Evolutionary conservation across 148 eudicot genomes (phyloP).

Genomic region (Rhododendron griersonianum): DNA sequence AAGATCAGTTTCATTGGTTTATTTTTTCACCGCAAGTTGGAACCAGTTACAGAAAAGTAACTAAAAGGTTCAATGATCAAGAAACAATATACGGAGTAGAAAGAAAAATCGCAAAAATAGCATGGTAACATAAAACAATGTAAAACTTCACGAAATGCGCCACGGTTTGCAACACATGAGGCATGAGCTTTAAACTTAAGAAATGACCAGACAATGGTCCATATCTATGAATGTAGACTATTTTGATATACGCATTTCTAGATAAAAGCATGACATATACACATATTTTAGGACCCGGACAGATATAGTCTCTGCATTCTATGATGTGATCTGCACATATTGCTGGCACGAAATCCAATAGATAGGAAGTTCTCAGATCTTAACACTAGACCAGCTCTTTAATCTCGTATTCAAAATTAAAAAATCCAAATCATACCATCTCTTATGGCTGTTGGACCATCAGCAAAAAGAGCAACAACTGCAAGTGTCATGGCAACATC

Average conservation of each 20-base stretch:
- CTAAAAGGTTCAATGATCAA: background rate
- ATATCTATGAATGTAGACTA: background rate
- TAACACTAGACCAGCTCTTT: background rate
- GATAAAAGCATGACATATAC: background rate
- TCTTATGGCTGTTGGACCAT: slow-evolving; percentile 95
- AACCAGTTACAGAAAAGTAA: background rate
- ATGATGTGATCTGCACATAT: background rate
- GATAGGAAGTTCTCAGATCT: background rate
- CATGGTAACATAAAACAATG: background rate
- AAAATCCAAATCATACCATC: slow-evolving; percentile 56
- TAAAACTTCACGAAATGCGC: background rate
- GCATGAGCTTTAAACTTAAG: background rate
- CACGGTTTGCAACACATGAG: background rate
- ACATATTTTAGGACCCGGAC: background rate
- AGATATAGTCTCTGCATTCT: background rate
- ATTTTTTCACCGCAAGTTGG: background rate
- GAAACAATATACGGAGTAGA: background rate
- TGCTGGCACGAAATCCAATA: background rate
- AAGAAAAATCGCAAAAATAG: background rate
- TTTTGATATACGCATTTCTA: background rate
- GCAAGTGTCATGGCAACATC: slow-evolving; percentile 99
- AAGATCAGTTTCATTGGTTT: background rate
- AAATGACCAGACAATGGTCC: background rate
- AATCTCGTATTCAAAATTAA: background rate
- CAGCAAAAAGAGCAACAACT: slow-evolving; percentile 89